phyloP scores from a whole-genome alignment of 192 early-diverging fungal species.

The Backusella westeae region DNA sequence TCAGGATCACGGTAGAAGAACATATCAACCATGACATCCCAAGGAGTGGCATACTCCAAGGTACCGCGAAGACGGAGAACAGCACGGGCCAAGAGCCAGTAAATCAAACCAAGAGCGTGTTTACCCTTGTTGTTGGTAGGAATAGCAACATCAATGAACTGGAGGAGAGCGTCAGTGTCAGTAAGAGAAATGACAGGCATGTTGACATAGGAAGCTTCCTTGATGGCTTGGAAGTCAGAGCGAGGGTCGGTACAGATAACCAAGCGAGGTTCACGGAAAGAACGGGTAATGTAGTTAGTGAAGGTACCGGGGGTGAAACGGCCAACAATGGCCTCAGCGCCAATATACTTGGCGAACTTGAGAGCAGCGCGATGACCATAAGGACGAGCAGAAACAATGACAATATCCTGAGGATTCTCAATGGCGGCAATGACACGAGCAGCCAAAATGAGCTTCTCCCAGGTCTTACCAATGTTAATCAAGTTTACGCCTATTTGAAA shows the following conservation, averaged over 20 bases:
- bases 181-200: conserved; percentile 99
- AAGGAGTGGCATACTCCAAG: conserved; percentile 78
- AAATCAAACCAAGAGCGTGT: conserved; percentile 96
- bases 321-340: conserved; percentile 97
- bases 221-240: conserved; percentile 97
- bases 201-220: conserved; percentile 99
- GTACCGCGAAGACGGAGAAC: conserved; percentile 95
- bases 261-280: conserved; percentile 98
- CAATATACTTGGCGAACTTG: conserved; percentile 98
- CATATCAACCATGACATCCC: conserved; percentile 99
- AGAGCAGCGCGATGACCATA: conserved; percentile 97
- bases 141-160: conserved; percentile 96
- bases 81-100: conserved; percentile 96
- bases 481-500: conserved; percentile 76
- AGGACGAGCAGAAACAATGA: conserved; percentile 92
- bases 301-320: conserved; percentile 99
- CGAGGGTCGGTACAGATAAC: conserved; percentile 97
- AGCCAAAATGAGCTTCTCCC: conserved; percentile 98
- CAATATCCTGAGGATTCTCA: conserved; percentile 97
- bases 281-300: conserved; percentile 99
- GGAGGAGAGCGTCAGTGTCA: conserved; percentile 95
- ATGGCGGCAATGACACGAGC: conserved; percentile 98
- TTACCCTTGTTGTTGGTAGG: conserved; percentile 99
- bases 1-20: conserved; percentile 99
- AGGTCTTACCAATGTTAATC: conserved; percentile 99